These are phyloP conservation scores for Plantago coronopus DNA, from an alignment of 305 asterid genomes.

Conservation along the genomic window DNA sequence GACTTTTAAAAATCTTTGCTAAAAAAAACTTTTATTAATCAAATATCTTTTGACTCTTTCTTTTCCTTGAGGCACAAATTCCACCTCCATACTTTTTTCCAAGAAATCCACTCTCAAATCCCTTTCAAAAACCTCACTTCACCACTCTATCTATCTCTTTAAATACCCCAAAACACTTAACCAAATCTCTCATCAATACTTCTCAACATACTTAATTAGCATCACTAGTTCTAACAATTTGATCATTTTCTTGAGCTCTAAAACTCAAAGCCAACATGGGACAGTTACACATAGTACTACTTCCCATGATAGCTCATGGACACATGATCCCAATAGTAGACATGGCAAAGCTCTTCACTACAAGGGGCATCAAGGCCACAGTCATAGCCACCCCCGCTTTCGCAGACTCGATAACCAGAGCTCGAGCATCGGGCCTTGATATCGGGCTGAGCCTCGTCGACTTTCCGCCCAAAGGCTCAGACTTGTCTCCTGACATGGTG, in stretches of 20 bases:
- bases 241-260: constrained; percentile 5
- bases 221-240: background rate
- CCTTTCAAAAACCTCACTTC: background rate
- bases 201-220: background rate
- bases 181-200: too few relatives aligned
- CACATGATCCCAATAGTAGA: constrained; percentile 48
- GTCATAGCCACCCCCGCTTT: constrained; percentile 48
- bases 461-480: constrained; percentile 37
- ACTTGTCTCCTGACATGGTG: constrained; percentile 27
- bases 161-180: too few relatives aligned
- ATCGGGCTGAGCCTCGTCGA: constrained; percentile 28
- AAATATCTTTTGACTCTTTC: too few relatives aligned
- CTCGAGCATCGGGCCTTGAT: constrained; percentile 31
- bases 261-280: constrained; percentile 23
- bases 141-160: too few relatives aligned
- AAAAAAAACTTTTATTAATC: too few relatives aligned
- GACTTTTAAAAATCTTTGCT: too few relatives aligned
- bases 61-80: too few relatives aligned
- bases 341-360: constrained; percentile 42
- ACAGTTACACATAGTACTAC: constrained; percentile 32
- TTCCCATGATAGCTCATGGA: constrained; percentile 47
- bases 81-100: too few relatives aligned
- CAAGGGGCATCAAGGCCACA: constrained; percentile 51
- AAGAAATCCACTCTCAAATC: background rate
- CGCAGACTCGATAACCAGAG: constrained; percentile 28